Evolutionary conservation across 345 rosid species (phyloP).

Genomic region (Balakata baccata): DNA sequence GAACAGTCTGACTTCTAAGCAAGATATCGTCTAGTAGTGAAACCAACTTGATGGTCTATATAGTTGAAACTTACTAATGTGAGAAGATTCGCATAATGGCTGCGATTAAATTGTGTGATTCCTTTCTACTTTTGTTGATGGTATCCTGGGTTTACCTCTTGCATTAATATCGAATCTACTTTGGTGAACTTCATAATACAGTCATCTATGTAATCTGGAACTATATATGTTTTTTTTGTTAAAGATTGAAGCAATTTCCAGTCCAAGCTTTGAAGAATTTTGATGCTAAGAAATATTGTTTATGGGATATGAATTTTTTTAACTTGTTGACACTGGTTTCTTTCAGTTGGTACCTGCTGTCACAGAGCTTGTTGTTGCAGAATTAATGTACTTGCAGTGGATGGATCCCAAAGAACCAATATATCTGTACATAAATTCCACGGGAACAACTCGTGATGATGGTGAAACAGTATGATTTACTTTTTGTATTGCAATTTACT

Average conservation of each 20-base stretch:
- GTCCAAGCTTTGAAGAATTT: neutral
- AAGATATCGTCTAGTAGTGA: too few relatives aligned
- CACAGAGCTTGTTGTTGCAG: constrained; percentile 71
- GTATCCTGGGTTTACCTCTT: too few relatives aligned
- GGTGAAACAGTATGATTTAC: constrained; percentile 66
- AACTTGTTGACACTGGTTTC: constrained; percentile 15
- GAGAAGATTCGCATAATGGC: too few relatives aligned
- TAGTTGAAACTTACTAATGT: too few relatives aligned
- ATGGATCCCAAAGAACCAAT: constrained; percentile 69
- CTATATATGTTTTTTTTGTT: neutral
- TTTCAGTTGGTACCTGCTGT: constrained; percentile 83
- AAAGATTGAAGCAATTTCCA: neutral
- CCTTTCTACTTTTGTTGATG: too few relatives aligned
- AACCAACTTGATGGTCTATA: too few relatives aligned
- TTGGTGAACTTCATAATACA: too few relatives aligned
- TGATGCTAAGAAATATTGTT: neutral
- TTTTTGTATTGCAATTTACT: neutral
- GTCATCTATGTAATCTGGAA: neutral
- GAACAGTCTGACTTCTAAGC: neutral
- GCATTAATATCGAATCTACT: too few relatives aligned
- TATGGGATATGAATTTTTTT: neutral
- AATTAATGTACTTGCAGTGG: constrained; percentile 83
- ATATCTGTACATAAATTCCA: constrained; percentile 73
- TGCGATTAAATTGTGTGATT: too few relatives aligned
- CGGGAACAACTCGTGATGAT: constrained; percentile 89